Evolutionary conservation across 148 eudicot species (phyloP).

Genomic region (Silene uniflora): DNA sequence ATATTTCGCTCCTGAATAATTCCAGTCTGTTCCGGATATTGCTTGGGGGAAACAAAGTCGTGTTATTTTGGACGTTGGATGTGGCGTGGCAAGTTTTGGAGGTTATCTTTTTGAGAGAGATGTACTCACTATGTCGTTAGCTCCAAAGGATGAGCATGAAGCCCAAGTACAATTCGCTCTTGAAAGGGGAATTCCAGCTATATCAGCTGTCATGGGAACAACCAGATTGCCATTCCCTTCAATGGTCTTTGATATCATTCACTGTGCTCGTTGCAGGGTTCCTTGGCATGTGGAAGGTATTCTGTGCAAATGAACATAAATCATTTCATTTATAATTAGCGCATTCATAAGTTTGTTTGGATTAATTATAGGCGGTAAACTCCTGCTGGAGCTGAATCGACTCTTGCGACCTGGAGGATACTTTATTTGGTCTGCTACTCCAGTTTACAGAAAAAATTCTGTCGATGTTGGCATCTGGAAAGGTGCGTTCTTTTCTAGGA

Average conservation of each 20-base stretch:
- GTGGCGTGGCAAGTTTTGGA: constrained; percentile 81
- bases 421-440: constrained; percentile 79
- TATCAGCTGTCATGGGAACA: constrained; percentile 70
- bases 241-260: constrained; percentile 57
- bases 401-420: constrained; percentile 65
- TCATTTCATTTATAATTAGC: neutral
- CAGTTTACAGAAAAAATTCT: constrained; percentile 48
- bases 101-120: constrained; percentile 69
- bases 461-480: constrained; percentile 55
- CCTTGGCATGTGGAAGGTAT: constrained; percentile 74
- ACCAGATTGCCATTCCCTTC: constrained; percentile 51
- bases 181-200: constrained; percentile 73
- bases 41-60: constrained; percentile 55
- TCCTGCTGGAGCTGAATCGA: constrained; percentile 60
- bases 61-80: constrained; percentile 60
- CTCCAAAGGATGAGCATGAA: constrained; percentile 78
- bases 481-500: constrained; percentile 28
- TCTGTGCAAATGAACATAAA: neutral
- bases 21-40: constrained; percentile 48
- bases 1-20: neutral
- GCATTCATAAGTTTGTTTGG: neutral
- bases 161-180: constrained; percentile 79
- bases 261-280: constrained; percentile 71
- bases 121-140: constrained; percentile 64
- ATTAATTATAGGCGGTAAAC: constrained; percentile 48